These are phyloP conservation scores for Candida ficus DNA, from an alignment of 805 yeast species.

Conservation along the genomic window DNA sequence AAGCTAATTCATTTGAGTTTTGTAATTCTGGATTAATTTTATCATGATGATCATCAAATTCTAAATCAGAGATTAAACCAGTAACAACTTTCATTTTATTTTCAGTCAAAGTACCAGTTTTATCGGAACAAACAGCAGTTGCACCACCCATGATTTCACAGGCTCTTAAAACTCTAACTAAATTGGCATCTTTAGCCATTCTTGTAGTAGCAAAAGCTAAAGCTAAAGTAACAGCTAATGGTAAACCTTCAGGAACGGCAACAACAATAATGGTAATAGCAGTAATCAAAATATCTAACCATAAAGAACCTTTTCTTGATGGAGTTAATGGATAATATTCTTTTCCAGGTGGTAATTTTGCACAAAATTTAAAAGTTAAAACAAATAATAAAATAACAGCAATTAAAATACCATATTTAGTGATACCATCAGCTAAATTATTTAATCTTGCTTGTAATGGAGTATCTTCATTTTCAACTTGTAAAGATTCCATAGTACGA, in stretches of 20 bases:
- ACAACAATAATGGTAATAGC: constrained; percentile 92
- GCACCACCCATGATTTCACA: constrained; percentile 99
- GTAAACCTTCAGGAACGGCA: constrained; percentile 99
- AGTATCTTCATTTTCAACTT: constrained; percentile 74
- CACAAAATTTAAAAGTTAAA: constrained; percentile 69
- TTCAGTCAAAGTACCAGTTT: constrained; percentile 95
- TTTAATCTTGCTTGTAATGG: constrained; percentile 84
- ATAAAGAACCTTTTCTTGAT: constrained; percentile 78
- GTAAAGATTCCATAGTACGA: constrained; percentile 77
- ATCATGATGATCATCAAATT: constrained; percentile 41
- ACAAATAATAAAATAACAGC: constrained; percentile 79
- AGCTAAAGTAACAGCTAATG: constrained; percentile 94
- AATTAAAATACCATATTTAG: constrained; percentile 88
- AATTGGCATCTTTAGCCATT: constrained; percentile 94
- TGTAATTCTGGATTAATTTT: constrained; percentile 20
- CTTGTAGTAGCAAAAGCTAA: constrained; percentile 97
- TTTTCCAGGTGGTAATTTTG: constrained; percentile 51
- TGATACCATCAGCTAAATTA: constrained; percentile 84
- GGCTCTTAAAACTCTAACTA: constrained; percentile 88
- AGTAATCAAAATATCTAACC: constrained; percentile 81
- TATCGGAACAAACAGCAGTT: constrained; percentile 94
- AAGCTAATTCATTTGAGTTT: constrained; percentile 14
- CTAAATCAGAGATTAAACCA: constrained; percentile 59
- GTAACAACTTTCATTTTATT: constrained; percentile 87
- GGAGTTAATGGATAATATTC: constrained; percentile 40